These are phyloP conservation scores for Xylaria sp. DNA, from an alignment of 2,329 filamentous ascomycete genomes.

Conservation along the genomic window DNA sequence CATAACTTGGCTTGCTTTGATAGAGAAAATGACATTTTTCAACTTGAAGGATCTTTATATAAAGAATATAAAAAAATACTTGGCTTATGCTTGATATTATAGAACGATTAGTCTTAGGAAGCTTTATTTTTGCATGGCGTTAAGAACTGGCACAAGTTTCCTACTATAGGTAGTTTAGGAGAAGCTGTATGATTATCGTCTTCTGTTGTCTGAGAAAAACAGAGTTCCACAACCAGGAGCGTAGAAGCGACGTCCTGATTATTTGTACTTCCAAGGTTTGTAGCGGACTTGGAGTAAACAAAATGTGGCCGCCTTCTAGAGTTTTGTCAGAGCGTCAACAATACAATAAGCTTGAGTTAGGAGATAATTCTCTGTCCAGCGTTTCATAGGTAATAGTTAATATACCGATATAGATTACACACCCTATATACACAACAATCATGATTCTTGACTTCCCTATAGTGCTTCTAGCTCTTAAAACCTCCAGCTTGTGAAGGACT, in stretches of 20 bases:
- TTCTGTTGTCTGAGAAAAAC: not conserved
- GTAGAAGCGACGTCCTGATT: not conserved
- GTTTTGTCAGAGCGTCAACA: too few relatives aligned
- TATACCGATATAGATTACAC: too few relatives aligned
- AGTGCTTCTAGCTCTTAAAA: too few relatives aligned
- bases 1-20: slow-evolving; percentile 1
- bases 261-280: not conserved
- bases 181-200: not conserved
- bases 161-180: not conserved
- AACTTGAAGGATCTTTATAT: not conserved
- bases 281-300: not conserved
- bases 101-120: not conserved
- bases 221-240: not conserved
- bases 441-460: too few relatives aligned
- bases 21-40: slow-evolving; percentile 24
- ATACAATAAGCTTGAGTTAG: too few relatives aligned
- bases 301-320: not conserved
- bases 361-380: too few relatives aligned
- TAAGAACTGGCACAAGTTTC: not conserved
- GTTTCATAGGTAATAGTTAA: too few relatives aligned
- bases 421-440: too few relatives aligned
- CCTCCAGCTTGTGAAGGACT: too few relatives aligned
- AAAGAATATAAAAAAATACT: not conserved
- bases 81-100: not conserved
- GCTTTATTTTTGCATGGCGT: not conserved